Evolutionary conservation across 2,329 filamentous ascomycete genomes (phyloP), one percentile per base, ranked within the genome.

Genomic region (Polytolypa hystricis): DNA sequence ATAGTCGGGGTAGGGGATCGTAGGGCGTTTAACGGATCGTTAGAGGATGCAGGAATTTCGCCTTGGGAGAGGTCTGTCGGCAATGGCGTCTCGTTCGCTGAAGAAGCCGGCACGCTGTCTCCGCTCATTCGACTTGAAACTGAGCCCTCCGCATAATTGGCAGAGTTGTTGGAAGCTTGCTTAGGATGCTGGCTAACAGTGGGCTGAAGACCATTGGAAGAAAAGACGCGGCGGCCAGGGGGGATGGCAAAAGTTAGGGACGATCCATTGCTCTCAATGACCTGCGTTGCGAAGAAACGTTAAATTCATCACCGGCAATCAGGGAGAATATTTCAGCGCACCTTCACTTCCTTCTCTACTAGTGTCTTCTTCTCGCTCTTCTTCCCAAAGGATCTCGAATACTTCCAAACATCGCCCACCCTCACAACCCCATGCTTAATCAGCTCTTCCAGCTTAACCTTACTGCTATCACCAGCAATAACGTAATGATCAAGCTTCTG

Each of bases 301-400:
- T 25, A 10, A 21, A 14, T 30, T 11, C 12, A 2, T 11, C 16
- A n/a, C 41, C 31, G 14, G 29, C 19, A 28, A 12, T n/a, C n/a
- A 37, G 27, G 14, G 10, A 11, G 16, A 31, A 25, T 4, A 27
- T 16, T 12, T 15, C 27, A 3, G 23, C 55, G 39, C 51, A 65
- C 62, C 47, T 52, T 57, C 14, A 50, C 54, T 41, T 66, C 63
- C 42, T 66, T 66, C 36, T 66, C 62, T 23, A 66, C 44, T 5
- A 58, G 26, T 7, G 58, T 26, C 12, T 46, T 56, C 6, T 43
- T 42, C 1, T 42, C 26, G 4, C 48, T 50, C 23, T 40, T 52
- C 5, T 7, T 25, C 8, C 30, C 30, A 36, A 38, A 33, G 2
- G 14, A 16, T 23, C 52, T 51, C 6, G 48, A 48, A 40, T 56